A percentile compares a stretch with the other conserved stretches of the same genome.
These are phyloP conservation scores for Leptomonas seymouri DNA, from an alignment of 208 protist species.

Conservation along the genomic window DNA sequence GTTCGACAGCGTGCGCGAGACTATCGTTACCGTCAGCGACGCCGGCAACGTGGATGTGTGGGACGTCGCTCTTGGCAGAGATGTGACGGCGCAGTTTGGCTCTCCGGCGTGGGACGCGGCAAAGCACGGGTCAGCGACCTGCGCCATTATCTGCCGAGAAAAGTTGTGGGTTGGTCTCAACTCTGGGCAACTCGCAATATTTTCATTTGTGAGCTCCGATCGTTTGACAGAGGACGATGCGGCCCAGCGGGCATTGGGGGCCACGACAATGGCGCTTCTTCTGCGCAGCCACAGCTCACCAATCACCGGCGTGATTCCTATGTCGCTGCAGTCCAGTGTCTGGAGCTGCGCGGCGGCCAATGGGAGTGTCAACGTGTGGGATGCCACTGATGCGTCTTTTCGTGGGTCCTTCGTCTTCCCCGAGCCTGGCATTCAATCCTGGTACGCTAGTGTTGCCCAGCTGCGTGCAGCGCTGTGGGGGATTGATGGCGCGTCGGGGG, in stretches of 20 bases:
- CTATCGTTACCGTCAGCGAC: conserved; percentile 47
- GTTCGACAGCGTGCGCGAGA: conserved; percentile 24
- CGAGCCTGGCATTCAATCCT: conserved; percentile 17
- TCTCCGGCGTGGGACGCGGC: conserved; percentile 33
- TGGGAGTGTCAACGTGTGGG: conserved; percentile 52
- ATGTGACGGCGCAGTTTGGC: conserved; percentile 46
- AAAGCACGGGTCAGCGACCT: conserved; percentile 31
- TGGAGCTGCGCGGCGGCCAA: conserved; percentile 55
- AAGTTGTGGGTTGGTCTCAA: conserved; percentile 60
- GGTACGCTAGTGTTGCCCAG: conserved; percentile 13
- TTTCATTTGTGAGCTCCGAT: conserved; percentile 16
- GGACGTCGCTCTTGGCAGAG: conserved; percentile 34
- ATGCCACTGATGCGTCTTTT: conserved; percentile 32
- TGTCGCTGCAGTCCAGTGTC: conserved; percentile 49
- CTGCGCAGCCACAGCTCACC: conserved; percentile 26
- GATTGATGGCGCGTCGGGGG: conserved; percentile 28
- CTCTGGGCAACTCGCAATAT: conserved; percentile 39
- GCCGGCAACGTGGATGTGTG: conserved; percentile 67
- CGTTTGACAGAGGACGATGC: not conserved
- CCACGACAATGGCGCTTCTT: not conserved
- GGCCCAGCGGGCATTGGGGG: no score
- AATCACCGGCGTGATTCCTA: conserved; percentile 34
- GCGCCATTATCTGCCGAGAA: conserved; percentile 25
- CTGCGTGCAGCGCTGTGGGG: conserved; percentile 49
- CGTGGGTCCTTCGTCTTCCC: conserved; percentile 60